Percentiles rank a stretch among this genome's conserved stretches.
phyloP scores from a whole-genome alignment of 2,329 filamentous ascomycete genomes.

The Colletotrichum sp. region DNA sequence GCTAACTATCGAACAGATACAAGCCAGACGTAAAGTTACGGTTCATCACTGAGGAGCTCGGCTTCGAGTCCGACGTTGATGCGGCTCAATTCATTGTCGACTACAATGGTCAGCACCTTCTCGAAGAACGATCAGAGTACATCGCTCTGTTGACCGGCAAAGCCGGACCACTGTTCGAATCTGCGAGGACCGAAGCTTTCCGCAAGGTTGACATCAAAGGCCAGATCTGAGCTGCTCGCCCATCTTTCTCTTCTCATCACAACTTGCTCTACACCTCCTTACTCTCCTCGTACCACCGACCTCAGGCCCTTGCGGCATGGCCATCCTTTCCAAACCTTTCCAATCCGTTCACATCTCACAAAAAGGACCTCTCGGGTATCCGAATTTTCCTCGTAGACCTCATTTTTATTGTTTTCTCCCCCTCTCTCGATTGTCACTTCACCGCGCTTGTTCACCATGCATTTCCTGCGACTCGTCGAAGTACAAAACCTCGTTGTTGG shows the following conservation, averaged over 20 bases:
- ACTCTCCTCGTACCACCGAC: neutral
- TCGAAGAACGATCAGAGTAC: constrained; percentile 78
- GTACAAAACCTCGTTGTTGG: neutral
- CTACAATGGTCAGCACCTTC: constrained; percentile 74
- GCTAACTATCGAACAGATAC: constrained; percentile 72
- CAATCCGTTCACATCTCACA: neutral
- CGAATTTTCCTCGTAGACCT: constrained; percentile 4
- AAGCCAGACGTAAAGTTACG: constrained; percentile 88
- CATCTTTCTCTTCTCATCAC: constrained; percentile 3
- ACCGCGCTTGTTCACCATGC: constrained; percentile 8
- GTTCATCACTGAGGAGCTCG: constrained; percentile 94
- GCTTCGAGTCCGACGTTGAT: constrained; percentile 91
- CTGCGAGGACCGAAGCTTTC: constrained; percentile 76
- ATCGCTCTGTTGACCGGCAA: constrained; percentile 78
- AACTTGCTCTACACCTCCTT: constrained; percentile 9
- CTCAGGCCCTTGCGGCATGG: neutral
- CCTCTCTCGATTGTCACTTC: constrained; percentile 4
- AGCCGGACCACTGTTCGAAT: constrained; percentile 76
- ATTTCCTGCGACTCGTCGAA: constrained; percentile 1
- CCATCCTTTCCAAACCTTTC: neutral
- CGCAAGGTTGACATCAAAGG: constrained; percentile 95
- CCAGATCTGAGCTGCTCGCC: constrained; percentile 71
- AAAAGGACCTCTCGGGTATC: neutral
- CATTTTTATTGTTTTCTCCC: constrained; percentile 7
- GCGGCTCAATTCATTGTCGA: constrained; percentile 90